A percentile compares a stretch with the other conserved stretches of the same genome.
phyloP scores from a whole-genome alignment of 2,329 filamentous ascomycete genomes.

The Rhynchosporium graminicola region DNA sequence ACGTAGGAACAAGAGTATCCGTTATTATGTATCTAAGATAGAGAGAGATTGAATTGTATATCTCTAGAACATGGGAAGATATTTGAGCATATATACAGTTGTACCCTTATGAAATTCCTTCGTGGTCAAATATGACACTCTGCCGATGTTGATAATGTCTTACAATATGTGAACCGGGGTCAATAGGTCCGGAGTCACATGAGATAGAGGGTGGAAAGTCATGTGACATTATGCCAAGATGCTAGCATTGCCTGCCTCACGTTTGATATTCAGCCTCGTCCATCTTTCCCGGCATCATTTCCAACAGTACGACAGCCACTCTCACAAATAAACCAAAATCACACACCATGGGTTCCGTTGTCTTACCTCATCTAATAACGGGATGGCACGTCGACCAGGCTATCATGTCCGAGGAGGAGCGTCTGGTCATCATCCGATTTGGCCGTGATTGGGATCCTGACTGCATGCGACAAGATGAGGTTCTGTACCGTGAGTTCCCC shows the following conservation, averaged over 20 bases:
- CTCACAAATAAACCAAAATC: too few species aligned
- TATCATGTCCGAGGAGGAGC: conserved; percentile 85
- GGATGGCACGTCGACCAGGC: conserved; percentile 99
- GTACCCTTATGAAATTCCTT: too few species aligned
- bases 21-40: too few species aligned
- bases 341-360: conserved; percentile 67
- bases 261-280: conserved; percentile 10
- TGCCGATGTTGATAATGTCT: too few species aligned
- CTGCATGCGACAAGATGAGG: conserved; percentile 83
- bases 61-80: too few species aligned
- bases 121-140: too few species aligned
- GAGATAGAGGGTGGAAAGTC: background rate
- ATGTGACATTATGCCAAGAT: background rate
- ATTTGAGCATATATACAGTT: too few species aligned
- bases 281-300: background rate
- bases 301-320: too few species aligned
- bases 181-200: background rate
- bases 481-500: conserved; percentile 53
- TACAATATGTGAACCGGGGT: too few species aligned
- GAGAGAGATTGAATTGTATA: too few species aligned
- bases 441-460: conserved; percentile 83
- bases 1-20: background rate
- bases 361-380: conserved; percentile 85
- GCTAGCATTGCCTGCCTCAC: background rate
- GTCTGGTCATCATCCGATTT: conserved; percentile 91